Conservation (phyloP, 1,284 basidiomycete genomes). For the Cutaneotrichosporon spelunceum region DNA sequence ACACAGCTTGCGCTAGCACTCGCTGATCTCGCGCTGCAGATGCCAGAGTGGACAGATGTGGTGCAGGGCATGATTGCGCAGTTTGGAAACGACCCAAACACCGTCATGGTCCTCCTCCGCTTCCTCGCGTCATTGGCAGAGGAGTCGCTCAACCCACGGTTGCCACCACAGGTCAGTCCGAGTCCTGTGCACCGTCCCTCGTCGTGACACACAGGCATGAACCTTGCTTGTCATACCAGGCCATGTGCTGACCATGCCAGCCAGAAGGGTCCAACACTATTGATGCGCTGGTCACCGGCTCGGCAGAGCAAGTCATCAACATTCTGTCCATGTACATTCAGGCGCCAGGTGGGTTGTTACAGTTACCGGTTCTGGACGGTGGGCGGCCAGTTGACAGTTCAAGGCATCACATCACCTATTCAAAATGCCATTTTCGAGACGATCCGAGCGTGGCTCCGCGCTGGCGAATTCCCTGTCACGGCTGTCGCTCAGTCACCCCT, state of each 20-base stretch:
- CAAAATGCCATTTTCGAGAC: conserved; percentile 84
- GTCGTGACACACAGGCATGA: not conserved
- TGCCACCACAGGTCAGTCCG: conserved; percentile 77
- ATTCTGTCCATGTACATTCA: conserved; percentile 85
- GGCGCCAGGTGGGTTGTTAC: conserved; percentile 68
- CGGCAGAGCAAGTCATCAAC: conserved; percentile 70
- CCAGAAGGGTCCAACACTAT: conserved; percentile 24
- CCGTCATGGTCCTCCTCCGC: conserved; percentile 78
- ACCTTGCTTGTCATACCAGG: not conserved
- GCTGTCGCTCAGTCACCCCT: conserved; percentile 74
- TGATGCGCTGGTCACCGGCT: conserved; percentile 63
- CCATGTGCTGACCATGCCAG: conserved; percentile 8
- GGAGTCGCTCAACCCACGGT: conserved; percentile 80
- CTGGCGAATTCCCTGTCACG: conserved; percentile 72
- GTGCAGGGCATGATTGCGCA: conserved; percentile 78
- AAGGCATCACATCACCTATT: conserved; percentile 79
- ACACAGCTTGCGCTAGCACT: conserved; percentile 87
- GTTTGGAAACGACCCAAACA: conserved; percentile 78
- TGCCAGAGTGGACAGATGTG: conserved; percentile 78
- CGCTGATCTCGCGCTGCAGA: conserved; percentile 85
- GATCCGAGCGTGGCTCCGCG: conserved; percentile 79
- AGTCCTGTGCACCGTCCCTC: not conserved
- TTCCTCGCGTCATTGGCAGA: conserved; percentile 91
- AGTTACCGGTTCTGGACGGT: conserved; percentile 34
- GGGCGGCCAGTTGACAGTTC: not conserved